These are phyloP conservation scores for Zoysia japonica DNA, from an alignment of 176 grass and related monocot genomes.

Conservation along the genomic window DNA sequence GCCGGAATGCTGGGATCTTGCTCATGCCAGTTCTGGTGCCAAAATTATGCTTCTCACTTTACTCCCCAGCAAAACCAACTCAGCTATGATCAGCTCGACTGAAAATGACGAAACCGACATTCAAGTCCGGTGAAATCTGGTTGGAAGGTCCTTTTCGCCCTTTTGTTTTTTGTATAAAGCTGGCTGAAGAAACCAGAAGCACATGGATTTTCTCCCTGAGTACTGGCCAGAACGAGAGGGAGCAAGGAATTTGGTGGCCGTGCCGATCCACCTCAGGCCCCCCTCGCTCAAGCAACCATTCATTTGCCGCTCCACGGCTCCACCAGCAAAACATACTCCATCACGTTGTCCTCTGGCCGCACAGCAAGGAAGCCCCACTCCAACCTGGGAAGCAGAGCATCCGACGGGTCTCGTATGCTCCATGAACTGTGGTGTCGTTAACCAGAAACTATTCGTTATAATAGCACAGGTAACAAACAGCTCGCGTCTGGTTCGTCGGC, in stretches of 20 bases:
- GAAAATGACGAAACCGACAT: not conserved
- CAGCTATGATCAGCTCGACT: not conserved
- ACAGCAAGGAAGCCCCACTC: slow-evolving; percentile 10
- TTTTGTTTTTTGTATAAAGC: not conserved
- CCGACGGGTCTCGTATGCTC: slow-evolving; percentile 9
- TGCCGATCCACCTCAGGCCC: too few relatives aligned
- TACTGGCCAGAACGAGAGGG: not conserved
- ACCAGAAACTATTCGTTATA: not conserved
- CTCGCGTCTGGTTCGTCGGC: not conserved
- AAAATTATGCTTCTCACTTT: not conserved
- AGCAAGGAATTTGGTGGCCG: too few relatives aligned
- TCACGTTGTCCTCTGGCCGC: slow-evolving; percentile 23
- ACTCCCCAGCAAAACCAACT: not conserved
- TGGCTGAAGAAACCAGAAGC: not conserved
- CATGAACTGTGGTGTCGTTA: not conserved
- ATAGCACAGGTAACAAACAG: not conserved
- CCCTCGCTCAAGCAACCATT: too few relatives aligned
- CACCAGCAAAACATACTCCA: not conserved
- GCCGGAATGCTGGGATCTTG: not conserved
- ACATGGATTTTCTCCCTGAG: not conserved
- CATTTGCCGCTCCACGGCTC: too few relatives aligned
- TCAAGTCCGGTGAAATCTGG: not conserved
- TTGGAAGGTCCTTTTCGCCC: not conserved
- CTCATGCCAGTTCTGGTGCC: not conserved
- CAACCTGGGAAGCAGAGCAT: slow-evolving; percentile 7